Evolutionary conservation across 2,329 filamentous ascomycete genomes (phyloP).

Genomic region (Sporothrix mexicana): DNA sequence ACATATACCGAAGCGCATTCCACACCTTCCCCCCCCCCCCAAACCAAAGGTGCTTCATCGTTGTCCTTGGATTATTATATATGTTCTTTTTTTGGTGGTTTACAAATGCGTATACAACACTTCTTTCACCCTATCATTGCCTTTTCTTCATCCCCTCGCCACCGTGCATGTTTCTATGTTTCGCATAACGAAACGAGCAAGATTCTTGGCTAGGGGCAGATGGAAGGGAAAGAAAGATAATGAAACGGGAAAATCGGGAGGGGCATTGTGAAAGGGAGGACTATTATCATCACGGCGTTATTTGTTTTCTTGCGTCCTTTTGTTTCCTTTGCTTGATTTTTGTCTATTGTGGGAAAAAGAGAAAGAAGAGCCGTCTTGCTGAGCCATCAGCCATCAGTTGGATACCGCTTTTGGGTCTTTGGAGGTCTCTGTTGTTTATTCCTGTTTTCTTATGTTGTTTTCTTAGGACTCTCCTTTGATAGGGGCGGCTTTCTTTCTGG

Average conservation of each 20-base stretch:
- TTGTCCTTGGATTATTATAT: conserved; percentile 1
- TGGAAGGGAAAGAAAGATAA: background rate
- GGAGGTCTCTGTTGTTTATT: background rate
- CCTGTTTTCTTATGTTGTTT: background rate
- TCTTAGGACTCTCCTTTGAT: background rate
- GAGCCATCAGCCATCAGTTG: background rate
- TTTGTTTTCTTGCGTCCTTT: conserved; percentile 22
- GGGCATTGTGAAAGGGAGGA: background rate
- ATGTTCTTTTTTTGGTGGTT: conserved; percentile 1
- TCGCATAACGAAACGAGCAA: too few species aligned
- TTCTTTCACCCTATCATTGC: background rate
- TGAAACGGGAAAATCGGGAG: background rate
- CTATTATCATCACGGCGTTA: conserved; percentile 26
- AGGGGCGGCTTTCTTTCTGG: background rate
- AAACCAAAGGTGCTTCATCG: background rate
- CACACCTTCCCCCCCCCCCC: background rate
- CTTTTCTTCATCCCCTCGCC: background rate
- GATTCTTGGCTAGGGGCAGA: too few species aligned
- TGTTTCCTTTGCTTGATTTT: background rate
- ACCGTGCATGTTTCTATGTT: background rate
- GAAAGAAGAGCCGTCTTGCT: background rate
- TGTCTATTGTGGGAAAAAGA: background rate
- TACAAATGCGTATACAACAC: background rate
- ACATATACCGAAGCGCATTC: conserved; percentile 20
- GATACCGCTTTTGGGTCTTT: background rate